Conservation (phyloP, 2,329 filamentous ascomycete genomes). For the Neofusicoccum cordaticola region DNA sequence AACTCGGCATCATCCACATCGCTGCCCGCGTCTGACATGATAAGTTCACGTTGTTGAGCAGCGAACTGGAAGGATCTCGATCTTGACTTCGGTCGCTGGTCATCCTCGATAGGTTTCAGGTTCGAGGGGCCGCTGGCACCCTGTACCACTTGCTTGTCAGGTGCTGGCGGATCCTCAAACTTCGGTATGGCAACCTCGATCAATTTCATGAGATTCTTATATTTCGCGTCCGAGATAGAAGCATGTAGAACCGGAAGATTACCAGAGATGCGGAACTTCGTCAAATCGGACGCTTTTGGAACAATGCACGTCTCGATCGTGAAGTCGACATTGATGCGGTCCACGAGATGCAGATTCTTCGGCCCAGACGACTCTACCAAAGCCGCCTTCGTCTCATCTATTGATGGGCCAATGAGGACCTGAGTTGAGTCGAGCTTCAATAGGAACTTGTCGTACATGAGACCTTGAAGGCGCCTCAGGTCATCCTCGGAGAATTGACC, state of each 20-base stretch:
- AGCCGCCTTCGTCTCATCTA: conserved; percentile 84
- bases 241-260: conserved; percentile 90
- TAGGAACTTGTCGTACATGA: conserved; percentile 97
- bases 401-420: conserved; percentile 88
- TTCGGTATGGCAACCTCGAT: conserved; percentile 94
- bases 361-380: conserved; percentile 65
- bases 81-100: conserved; percentile 38
- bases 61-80: conserved; percentile 74
- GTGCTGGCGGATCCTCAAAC: conserved; percentile 54
- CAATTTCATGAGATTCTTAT: conserved; percentile 93
- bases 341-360: conserved; percentile 82
- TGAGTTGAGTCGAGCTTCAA: conserved; percentile 93
- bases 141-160: conserved; percentile 36
- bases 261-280: conserved; percentile 86
- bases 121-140: conserved; percentile 36
- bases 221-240: conserved; percentile 89
- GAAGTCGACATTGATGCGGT: conserved; percentile 97
- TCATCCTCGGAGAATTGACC: conserved; percentile 86
- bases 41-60: conserved; percentile 69
- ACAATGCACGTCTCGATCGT: conserved; percentile 94
- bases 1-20: conserved; percentile 61
- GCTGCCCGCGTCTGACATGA: conserved; percentile 70
- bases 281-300: conserved; percentile 91
- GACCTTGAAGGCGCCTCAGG: conserved; percentile 77
- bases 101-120: conserved; percentile 33